Base-by-base conservation (phyloP, 2,329 filamentous ascomycete species). In the Tolypocladium sp. region DNA sequence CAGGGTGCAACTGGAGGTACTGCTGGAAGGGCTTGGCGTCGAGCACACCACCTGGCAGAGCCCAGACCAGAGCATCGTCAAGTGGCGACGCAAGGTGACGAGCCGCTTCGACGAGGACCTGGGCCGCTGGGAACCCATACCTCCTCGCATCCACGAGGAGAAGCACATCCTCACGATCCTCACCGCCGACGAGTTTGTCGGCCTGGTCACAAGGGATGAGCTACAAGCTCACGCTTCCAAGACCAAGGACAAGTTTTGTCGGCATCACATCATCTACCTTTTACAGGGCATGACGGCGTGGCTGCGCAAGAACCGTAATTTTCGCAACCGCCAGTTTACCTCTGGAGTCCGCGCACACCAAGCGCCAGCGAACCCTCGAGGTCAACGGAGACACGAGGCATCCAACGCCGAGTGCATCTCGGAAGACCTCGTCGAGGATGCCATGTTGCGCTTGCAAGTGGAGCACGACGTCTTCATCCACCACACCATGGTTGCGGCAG, bases 381-480 rank as follows among this genome's bases (percentile, higher is more conserved):
- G 71, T 1, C 71, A 73, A 3, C 70, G 73, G 64, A 79, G 72
- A 68, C 79, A 74, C 62, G 77, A 69, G 59, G 70, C 69, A 35
- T 69, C 64, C 53, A 25, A 33, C 9, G 71, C 61, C 60, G 75
- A 81, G 41, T 82, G 84, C 57, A 75, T 92, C 33, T 82, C 88
- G 58, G 87, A 91, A 60, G 85, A 90, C 63, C 69, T 76, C 27
- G 77, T 92, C 52, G 89, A 92, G 68, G 86, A 90, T 64, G 86
- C 87, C 5, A 76, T 92, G 3, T 76, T 93, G 13, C 77, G 82
- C 20, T 74, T 93, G 5, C 90, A 93, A 69, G 79, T 92, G 7
- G 71, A 81, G 30, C 85, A 92, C 70, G 76, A 77, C 6, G 82
- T 82, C 27, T 74, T 90, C 4, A 84, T 92, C 52, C 88, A 92